Evolutionary conservation across 352 stramenopile species (phyloP).

Genomic region (Phytophthora uliginosa): DNA sequence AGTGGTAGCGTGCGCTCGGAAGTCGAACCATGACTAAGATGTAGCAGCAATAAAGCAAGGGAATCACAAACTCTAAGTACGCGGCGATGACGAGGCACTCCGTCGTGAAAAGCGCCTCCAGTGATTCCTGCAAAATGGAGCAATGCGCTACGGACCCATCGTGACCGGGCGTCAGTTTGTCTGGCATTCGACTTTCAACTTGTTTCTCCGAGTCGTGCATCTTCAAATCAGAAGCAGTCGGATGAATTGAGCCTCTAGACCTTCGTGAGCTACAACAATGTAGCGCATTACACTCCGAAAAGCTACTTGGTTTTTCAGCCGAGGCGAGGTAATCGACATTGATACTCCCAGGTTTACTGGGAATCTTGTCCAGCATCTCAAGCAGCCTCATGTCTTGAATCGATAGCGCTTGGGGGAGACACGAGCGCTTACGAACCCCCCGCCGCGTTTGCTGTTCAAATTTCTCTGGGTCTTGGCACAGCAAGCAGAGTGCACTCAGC

Average conservation of each 20-base stretch:
- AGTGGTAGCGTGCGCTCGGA: not conserved
- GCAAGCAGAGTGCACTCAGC: not conserved
- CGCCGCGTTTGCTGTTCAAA: not conserved
- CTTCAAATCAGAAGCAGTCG: not conserved
- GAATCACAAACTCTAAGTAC: not conserved
- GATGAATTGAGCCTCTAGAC: not conserved
- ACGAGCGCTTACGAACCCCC: not conserved
- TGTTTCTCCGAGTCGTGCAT: not conserved
- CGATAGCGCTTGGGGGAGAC: not conserved
- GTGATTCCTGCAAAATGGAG: slow-evolving; percentile 1
- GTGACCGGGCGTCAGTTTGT: not conserved
- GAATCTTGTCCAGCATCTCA: not conserved
- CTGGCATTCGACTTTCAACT: not conserved
- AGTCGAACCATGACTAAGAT: not conserved
- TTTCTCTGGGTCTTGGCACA: slow-evolving; percentile 12
- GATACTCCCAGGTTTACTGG: not conserved
- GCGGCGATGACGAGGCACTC: slow-evolving; percentile 1
- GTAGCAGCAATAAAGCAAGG: not conserved
- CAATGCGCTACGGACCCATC: not conserved
- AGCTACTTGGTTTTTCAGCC: not conserved
- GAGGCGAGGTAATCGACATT: not conserved
- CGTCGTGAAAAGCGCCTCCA: not conserved
- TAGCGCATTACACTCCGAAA: not conserved
- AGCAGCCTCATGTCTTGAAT: not conserved
- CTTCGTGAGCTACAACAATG: not conserved